These are phyloP conservation scores for Colletotrichum zoysiae DNA, from an alignment of 2,329 filamentous ascomycete genomes.

Conservation along the genomic window DNA sequence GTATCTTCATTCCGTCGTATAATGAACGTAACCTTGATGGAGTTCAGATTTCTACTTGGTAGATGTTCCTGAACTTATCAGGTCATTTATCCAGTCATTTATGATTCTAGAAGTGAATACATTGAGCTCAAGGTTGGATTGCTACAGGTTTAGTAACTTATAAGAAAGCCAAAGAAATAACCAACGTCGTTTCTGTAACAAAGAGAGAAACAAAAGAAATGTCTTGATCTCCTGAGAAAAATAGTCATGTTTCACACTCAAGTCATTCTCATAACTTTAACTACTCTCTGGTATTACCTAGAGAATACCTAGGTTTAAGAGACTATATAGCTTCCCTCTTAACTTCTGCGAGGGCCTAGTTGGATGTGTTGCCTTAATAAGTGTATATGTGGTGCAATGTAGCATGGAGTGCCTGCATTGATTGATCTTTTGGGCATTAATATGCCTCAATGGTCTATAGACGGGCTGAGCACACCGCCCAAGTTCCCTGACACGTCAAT, in stretches of 20 bases:
- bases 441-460: too few species aligned
- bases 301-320: neutral
- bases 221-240: neutral
- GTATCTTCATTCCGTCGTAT: too few species aligned
- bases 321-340: neutral
- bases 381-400: too few species aligned
- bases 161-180: neutral
- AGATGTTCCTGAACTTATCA: neutral
- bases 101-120: neutral
- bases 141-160: neutral
- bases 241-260: neutral
- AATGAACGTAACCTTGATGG: neutral
- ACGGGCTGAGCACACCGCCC: too few species aligned
- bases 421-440: too few species aligned
- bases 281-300: neutral
- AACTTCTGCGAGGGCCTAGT: too few species aligned
- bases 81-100: neutral
- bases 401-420: too few species aligned
- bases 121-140: neutral
- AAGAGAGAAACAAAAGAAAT: neutral
- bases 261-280: neutral
- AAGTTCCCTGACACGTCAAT: neutral
- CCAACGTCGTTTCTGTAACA: neutral
- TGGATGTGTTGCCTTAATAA: too few species aligned
- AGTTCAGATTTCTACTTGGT: neutral